Evolutionary conservation across 2,329 filamentous ascomycete genomes (phyloP).

Genomic region (Penicillium rolfsii): DNA sequence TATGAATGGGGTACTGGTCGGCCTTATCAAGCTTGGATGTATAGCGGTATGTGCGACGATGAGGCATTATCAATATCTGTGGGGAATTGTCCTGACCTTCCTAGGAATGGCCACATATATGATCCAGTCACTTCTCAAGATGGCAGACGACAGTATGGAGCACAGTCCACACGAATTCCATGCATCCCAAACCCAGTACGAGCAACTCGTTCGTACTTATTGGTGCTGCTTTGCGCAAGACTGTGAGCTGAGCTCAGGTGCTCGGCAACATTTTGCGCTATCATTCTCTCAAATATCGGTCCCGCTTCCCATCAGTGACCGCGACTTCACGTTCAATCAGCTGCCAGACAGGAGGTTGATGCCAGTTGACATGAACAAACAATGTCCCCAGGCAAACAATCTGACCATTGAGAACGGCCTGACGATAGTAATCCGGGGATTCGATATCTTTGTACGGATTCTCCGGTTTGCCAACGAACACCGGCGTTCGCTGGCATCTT

Average conservation of each 20-base stretch:
- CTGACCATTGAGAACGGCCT: constrained; percentile 40
- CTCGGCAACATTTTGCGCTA: constrained; percentile 42
- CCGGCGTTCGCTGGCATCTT: constrained; percentile 33
- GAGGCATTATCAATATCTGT: no score
- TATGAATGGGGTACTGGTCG: constrained; percentile 44
- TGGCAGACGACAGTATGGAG: constrained; percentile 44
- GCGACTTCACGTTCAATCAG: constrained; percentile 42
- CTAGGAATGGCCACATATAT: constrained; percentile 45
- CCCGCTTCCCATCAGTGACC: constrained; percentile 40
- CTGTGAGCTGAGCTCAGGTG: constrained; percentile 43
- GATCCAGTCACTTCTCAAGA: constrained; percentile 44
- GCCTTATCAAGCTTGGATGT: constrained; percentile 46
- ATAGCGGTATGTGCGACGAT: constrained; percentile 34
- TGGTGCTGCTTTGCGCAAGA: constrained; percentile 46
- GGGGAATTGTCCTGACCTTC: constrained; percentile 8
- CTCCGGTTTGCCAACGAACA: constrained; percentile 43
- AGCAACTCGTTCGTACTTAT: constrained; percentile 44
- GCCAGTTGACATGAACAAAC: constrained; percentile 35
- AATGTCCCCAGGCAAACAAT: constrained; percentile 23
- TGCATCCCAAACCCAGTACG: constrained; percentile 39
- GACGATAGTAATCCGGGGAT: constrained; percentile 42
- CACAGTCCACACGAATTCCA: constrained; percentile 41
- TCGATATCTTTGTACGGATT: constrained; percentile 44
- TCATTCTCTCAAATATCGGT: constrained; percentile 44
- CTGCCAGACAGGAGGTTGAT: constrained; percentile 31